phyloP scores from a whole-genome alignment of 805 yeast species.

The Metschnikowia vanudenii region DNA sequence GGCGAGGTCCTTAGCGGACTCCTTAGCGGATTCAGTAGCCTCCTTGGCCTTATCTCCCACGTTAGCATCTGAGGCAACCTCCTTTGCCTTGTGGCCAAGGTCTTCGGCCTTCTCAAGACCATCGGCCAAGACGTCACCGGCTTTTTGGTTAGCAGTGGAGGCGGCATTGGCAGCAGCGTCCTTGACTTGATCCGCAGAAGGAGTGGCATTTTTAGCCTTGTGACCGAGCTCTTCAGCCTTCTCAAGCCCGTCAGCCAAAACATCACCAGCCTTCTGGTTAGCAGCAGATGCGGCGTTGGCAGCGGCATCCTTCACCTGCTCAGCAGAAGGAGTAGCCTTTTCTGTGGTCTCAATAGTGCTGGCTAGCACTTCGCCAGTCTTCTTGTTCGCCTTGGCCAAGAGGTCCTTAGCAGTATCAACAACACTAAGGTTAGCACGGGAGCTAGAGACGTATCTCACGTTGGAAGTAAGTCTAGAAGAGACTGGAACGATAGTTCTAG shows the following conservation, averaged over 20 bases:
- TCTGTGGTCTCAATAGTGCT: slow-evolving; percentile 40
- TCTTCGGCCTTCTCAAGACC: slow-evolving; percentile 28
- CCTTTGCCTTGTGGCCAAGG: slow-evolving; percentile 14
- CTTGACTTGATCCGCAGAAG: too few species aligned
- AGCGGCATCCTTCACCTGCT: slow-evolving; percentile 23
- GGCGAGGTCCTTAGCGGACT: slow-evolving; percentile 12
- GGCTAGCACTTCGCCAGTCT: slow-evolving; percentile 43
- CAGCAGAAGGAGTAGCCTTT: slow-evolving; percentile 21
- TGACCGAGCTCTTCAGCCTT: slow-evolving; percentile 21
- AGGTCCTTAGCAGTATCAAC: slow-evolving; percentile 38
- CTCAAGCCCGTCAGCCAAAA: slow-evolving; percentile 34
- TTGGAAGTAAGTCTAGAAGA: slow-evolving; percentile 9
- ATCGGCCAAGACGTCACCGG: slow-evolving; percentile 34
- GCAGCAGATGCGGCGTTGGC: slow-evolving; percentile 19
- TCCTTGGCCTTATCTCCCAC: too few species aligned
- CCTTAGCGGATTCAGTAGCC: too few species aligned
- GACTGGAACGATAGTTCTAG: slow-evolving; percentile 13
- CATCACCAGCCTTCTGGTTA: slow-evolving; percentile 33
- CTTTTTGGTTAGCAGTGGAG: slow-evolving; percentile 26
- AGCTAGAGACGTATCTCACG: slow-evolving; percentile 12
- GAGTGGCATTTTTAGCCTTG: slow-evolving; percentile 11
- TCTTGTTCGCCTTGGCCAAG: slow-evolving; percentile 31
- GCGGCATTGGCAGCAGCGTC: slow-evolving; percentile 14
- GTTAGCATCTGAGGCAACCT: slow-evolving; percentile 1
- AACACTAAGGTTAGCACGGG: slow-evolving; percentile 22